Percentiles rank a stretch among this genome's conserved stretches.
These are phyloP conservation scores for Dillenia suffruticosa DNA, from an alignment of 164 flowering plant species.

Conservation along the genomic window DNA sequence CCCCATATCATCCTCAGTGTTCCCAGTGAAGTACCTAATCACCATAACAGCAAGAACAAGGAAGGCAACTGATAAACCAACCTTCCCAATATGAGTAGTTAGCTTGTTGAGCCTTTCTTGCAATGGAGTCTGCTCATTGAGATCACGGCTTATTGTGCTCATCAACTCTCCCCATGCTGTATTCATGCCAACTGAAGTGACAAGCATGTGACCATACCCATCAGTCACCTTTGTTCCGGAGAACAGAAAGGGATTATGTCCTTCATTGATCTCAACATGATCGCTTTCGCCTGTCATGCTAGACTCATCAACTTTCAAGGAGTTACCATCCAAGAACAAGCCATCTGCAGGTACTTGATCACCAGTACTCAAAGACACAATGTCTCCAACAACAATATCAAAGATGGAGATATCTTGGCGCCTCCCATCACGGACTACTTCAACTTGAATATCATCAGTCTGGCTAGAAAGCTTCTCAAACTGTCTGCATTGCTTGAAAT, in stretches of 20 bases:
- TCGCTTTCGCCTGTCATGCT: conserved; percentile 48
- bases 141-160: conserved; percentile 42
- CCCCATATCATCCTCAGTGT: conserved; percentile 38
- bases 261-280: conserved; percentile 20
- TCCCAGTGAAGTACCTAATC: conserved; percentile 32
- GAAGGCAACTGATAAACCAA: conserved; percentile 49
- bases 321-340: conserved; percentile 37
- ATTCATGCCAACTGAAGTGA: conserved; percentile 41
- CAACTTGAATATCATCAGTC: conserved; percentile 28
- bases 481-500: conserved; percentile 32
- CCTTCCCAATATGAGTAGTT: conserved; percentile 49
- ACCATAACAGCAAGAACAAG: conserved; percentile 29
- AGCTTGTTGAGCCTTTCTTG: conserved; percentile 55
- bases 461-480: conserved; percentile 28
- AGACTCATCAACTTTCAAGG: conserved; percentile 42
- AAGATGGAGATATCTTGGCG: conserved; percentile 29
- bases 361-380: conserved; percentile 38
- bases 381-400: conserved; percentile 47
- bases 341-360: conserved; percentile 63
- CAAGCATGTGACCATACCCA: conserved; percentile 47
- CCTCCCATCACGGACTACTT: conserved; percentile 35
- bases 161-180: conserved; percentile 51
- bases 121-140: conserved; percentile 49
- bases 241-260: conserved; percentile 24
- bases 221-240: conserved; percentile 41